Percentiles rank a stretch among this genome's conserved stretches.
These are phyloP conservation scores for Elsinoe fawcettii DNA, from an alignment of 2,329 filamentous ascomycete species.

Conservation along the genomic window DNA sequence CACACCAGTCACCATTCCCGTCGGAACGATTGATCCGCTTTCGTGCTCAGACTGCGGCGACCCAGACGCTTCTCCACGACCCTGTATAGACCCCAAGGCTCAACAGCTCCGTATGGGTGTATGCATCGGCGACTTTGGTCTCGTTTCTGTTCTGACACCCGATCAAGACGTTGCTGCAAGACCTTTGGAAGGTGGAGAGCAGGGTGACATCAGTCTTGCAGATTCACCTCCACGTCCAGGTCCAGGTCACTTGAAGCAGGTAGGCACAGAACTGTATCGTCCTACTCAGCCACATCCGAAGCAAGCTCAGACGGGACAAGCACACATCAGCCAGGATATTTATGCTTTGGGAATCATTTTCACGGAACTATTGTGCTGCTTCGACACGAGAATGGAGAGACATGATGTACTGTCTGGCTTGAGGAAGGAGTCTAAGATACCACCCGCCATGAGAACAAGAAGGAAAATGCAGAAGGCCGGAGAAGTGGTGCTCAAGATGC, in stretches of 20 bases:
- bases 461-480: neutral
- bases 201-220: neutral
- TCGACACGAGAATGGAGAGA: conserved; percentile 40
- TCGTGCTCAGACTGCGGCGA: conserved; percentile 37
- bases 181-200: neutral
- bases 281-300: conserved; percentile 17
- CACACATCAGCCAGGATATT: conserved; percentile 51
- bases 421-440: neutral
- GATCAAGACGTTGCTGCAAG: neutral
- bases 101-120: conserved; percentile 43
- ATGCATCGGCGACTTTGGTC: conserved; percentile 61
- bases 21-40: conserved; percentile 41
- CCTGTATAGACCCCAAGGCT: conserved; percentile 17
- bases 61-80: neutral
- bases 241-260: neutral
- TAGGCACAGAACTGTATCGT: conserved; percentile 26
- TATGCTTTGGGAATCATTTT: conserved; percentile 56
- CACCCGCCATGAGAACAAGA: neutral
- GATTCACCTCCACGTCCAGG: neutral
- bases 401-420: conserved; percentile 19
- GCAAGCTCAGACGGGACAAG: conserved; percentile 43
- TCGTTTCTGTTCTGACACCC: conserved; percentile 49
- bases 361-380: conserved; percentile 53
- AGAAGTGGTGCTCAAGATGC: neutral
- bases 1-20: conserved; percentile 23